A percentile compares a stretch with the other conserved stretches of the same genome.
These are phyloP conservation scores for Trichoderma gamsii DNA, from an alignment of 495 filamentous ascomycete genomes.

Conservation along the genomic window DNA sequence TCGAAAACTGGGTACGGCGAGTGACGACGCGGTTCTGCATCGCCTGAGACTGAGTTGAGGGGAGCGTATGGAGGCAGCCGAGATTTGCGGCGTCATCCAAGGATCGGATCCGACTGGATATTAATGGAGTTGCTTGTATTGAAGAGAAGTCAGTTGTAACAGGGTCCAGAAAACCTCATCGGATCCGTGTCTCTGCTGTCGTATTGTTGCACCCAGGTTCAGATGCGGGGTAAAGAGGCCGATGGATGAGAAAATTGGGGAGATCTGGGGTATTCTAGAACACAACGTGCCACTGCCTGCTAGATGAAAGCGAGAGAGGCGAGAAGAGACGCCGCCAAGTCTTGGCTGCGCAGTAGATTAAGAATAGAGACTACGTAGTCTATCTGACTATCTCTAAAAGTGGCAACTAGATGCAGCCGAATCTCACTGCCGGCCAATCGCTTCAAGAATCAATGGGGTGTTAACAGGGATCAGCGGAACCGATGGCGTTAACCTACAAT, in stretches of 20 bases:
- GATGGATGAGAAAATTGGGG: neutral
- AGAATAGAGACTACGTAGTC: neutral
- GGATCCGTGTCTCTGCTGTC: neutral
- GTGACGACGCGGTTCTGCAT: slow-evolving; percentile 4
- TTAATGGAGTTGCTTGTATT: neutral
- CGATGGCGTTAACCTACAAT: neutral
- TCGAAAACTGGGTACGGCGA: slow-evolving; percentile 11
- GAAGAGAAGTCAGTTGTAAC: neutral
- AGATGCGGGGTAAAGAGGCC: neutral
- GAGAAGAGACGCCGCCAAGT: neutral
- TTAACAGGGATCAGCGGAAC: neutral
- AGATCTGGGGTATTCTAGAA: neutral
- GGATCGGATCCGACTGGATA: neutral
- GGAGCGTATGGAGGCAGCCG: neutral
- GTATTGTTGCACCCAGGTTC: neutral
- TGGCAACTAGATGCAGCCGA: neutral
- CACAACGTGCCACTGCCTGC: neutral
- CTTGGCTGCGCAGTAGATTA: neutral
- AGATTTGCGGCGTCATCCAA: neutral
- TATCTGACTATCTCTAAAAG: neutral
- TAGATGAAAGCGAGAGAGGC: neutral
- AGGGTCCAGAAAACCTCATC: neutral
- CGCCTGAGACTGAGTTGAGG: neutral
- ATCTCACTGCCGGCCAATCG: neutral
- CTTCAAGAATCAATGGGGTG: neutral